Percentiles rank a stretch among this genome's conserved stretches.
Evolutionary conservation across 345 rosid species (phyloP).

Genomic region (Hevea brasiliensis): DNA sequence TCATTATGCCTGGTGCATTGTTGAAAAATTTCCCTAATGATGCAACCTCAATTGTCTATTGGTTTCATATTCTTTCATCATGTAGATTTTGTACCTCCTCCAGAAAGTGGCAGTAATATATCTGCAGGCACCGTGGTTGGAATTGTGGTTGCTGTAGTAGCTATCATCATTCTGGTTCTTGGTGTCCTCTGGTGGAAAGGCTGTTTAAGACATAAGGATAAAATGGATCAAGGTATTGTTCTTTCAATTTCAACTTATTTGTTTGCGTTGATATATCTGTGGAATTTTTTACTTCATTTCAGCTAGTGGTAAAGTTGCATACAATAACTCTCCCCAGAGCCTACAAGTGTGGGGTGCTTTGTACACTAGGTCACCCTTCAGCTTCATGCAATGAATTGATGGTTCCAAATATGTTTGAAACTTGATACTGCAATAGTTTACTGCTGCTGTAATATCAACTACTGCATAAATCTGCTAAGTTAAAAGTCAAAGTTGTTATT

Average conservation of each 20-base stretch:
- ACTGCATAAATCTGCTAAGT: neutral
- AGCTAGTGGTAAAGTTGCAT: neutral
- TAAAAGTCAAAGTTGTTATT: neutral
- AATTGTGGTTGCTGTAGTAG: slow-evolving; percentile 10
- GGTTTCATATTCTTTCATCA: neutral
- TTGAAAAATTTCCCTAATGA: too few species aligned
- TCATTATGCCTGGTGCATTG: too few species aligned
- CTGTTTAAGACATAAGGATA: neutral
- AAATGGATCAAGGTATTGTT: slow-evolving; percentile 3
- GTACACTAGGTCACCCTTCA: too few species aligned
- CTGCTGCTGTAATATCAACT: neutral
- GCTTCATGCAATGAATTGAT: neutral
- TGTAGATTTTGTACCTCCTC: slow-evolving; percentile 15
- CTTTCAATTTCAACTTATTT: neutral
- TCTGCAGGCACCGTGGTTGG: slow-evolving; percentile 6
- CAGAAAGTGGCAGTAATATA: slow-evolving; percentile 11
- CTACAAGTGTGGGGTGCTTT: too few species aligned
- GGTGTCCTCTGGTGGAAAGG: slow-evolving; percentile 10
- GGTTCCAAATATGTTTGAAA: neutral
- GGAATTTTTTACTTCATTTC: neutral
- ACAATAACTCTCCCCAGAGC: too few species aligned
- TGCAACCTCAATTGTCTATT: neutral
- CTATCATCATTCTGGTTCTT: neutral
- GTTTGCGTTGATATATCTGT: neutral
- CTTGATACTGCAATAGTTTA: neutral